phyloP scores from a whole-genome alignment of 495 filamentous ascomycete genomes.

The Cudoniella acicularis region DNA sequence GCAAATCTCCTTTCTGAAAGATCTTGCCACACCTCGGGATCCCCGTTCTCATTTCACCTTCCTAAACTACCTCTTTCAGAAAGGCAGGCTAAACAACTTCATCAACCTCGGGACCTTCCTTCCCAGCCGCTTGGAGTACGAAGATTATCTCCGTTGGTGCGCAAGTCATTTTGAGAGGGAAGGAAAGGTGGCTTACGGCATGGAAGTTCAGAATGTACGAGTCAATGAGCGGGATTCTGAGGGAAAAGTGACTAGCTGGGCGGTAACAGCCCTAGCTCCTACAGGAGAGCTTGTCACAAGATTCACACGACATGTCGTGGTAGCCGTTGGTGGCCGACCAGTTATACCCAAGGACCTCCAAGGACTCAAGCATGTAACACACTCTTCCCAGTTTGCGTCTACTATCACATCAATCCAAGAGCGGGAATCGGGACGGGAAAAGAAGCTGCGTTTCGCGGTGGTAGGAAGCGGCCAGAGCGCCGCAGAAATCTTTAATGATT shows the following conservation, averaged over 20 bases:
- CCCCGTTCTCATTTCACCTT: constrained; percentile 93
- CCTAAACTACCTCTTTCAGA: constrained; percentile 82
- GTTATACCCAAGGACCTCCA: constrained; percentile 54
- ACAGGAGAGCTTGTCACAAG: constrained; percentile 33
- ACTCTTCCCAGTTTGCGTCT: constrained; percentile 85
- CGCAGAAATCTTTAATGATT: constrained; percentile 90
- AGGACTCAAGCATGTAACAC: constrained; percentile 56
- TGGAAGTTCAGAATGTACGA: constrained; percentile 64
- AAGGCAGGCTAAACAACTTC: constrained; percentile 78
- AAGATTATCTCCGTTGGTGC: constrained; percentile 95
- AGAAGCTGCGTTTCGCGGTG: constrained; percentile 57
- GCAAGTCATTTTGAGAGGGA: constrained; percentile 74
- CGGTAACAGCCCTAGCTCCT: constrained; percentile 38
- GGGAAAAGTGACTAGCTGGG: constrained; percentile 49
- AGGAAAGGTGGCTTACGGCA: constrained; percentile 71
- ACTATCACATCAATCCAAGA: constrained; percentile 53
- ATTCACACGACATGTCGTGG: constrained; percentile 73
- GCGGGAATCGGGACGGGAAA: constrained; percentile 5
- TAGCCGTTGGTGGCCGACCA: constrained; percentile 80
- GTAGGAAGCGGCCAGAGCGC: constrained; percentile 89
- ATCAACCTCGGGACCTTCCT: constrained; percentile 87
- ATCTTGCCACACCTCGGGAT: constrained; percentile 83
- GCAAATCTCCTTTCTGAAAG: constrained; percentile 98
- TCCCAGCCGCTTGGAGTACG: constrained; percentile 82
- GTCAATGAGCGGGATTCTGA: constrained; percentile 31